Evolutionary conservation across 352 stramenopile species (phyloP), one percentile per base, ranked within the genome.

Genomic region (Phytophthora tentaculata): DNA sequence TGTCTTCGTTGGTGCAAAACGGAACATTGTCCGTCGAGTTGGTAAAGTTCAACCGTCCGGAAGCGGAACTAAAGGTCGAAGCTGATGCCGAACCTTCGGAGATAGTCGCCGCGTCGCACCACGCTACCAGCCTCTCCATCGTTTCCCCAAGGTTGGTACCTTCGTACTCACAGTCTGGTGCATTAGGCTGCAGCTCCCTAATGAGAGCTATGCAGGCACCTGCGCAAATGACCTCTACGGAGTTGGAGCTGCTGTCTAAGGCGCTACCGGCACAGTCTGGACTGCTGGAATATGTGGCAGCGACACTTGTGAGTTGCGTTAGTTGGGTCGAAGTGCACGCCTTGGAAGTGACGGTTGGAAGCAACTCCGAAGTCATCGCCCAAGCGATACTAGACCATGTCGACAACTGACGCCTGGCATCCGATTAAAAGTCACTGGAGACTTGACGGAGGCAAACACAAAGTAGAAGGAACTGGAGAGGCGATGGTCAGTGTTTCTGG

Each of bases 101-200:
- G 45, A 20, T 1, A 10, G 45, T 20, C 13, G 17, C 23, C n/a
- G 37, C 9, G 20, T 59, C 56, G 50, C 64, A 71, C 55, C 23
- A 53, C 8, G 41, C 5, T 17, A 66, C 48, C 13, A 71, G 16
- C 13, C 7, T 12, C 2, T 9, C 23, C 26, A 71, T 43, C 1
- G 56, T 39, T 22, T 71, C 55, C 0, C 63, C 55, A 19, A 66
- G 47, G 56, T 66, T 71, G 24, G 56, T 56, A 20, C 49, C 56
- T 20, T 61, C 49, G 23, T 55, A 66, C 19, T 71, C 63, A 48
- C 63, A 71, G 23, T 66, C 63, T 6, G 63, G 63, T 5, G 63
- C 19, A 17, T 56, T 43, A n/a, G 56, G 55, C 29, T 57, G 35
- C 22, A 71, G 22, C 16, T 60, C 17, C n/a, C 48, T 39, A 13